Evolutionary conservation across 2,329 filamentous ascomycete species (phyloP), one percentile per base, ranked within the genome.

Genomic region (Fusarium burgessii): DNA sequence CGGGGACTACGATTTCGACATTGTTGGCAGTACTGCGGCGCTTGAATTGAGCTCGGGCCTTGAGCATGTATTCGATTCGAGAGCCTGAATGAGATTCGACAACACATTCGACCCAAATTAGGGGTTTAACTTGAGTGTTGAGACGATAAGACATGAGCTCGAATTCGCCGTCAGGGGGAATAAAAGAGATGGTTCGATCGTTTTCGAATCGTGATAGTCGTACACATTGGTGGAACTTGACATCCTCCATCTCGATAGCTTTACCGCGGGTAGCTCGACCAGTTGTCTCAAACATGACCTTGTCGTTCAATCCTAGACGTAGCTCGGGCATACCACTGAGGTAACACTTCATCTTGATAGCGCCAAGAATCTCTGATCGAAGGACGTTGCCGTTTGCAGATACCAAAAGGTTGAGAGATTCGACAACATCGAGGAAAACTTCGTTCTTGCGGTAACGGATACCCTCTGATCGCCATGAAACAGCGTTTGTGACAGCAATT

Each of bases 321-420:
- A 99, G 83, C 83, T 99, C 96, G 14, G 96, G 96, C 96, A 99
- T 99, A 63, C 96, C 96, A 49, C 94, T 97, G 18, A 99, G 87
- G 80, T 99, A 99, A 84, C 96, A 99, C 84, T 99, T 99, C 96
- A 99, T 98, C 85, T 99, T 99, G 82, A 99, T 91, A 45, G 96
- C 95, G 59, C 96, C 96, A 27, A 99, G 87, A 76, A 99, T 99
- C 84, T 99, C 96, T 11, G 94, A 97, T 27, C 96, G 92, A 66
- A 99, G 85, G 7, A 99, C 96, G 79, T 97, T 98, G 81, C 96
- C 96, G 76, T 94, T 97, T 59, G 95, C 90, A 58, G 94, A 97
- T 23, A 99, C 96, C 23, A 99, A 90, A 38, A 99, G 89, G 83
- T 99, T 99, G 77, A 99, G 89, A 51, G 93, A 97, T 83, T 99